These are phyloP conservation scores for Thymus quinquecostatus DNA, from an alignment of 257 asterid species.

Conservation along the genomic window DNA sequence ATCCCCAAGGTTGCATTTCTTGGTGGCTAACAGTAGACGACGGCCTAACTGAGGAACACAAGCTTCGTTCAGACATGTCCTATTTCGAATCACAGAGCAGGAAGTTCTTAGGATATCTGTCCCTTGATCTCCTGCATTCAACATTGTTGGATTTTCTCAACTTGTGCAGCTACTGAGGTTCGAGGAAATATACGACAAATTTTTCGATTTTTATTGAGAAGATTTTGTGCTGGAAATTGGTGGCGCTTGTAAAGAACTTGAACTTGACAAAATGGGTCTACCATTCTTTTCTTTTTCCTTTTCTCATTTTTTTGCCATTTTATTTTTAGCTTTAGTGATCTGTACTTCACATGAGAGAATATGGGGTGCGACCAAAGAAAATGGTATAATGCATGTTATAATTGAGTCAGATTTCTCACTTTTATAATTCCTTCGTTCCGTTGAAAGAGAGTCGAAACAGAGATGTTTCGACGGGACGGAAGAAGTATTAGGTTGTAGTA, in stretches of 20 bases:
- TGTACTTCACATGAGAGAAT: slow-evolving; percentile 22
- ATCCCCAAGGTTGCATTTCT: slow-evolving; percentile 81
- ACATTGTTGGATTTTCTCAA: slow-evolving; percentile 78
- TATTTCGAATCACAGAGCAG: slow-evolving; percentile 61
- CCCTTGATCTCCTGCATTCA: slow-evolving; percentile 69
- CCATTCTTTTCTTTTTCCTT: neutral
- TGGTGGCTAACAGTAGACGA: slow-evolving; percentile 88
- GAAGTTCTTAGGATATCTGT: slow-evolving; percentile 72
- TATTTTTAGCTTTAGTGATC: neutral
- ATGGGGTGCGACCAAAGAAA: neutral
- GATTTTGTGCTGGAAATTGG: neutral
- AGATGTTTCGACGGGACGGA: too few species aligned
- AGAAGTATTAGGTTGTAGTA: too few species aligned
- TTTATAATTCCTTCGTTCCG: too few species aligned
- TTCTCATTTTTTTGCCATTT: neutral
- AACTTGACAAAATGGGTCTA: neutral
- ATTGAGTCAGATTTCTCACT: neutral
- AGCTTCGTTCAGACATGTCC: slow-evolving; percentile 48
- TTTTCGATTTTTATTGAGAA: slow-evolving; percentile 12
- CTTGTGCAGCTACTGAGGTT: slow-evolving; percentile 60
- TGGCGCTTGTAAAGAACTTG: slow-evolving; percentile 4
- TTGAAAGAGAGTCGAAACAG: too few species aligned
- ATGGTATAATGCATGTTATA: neutral
- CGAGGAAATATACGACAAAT: neutral
- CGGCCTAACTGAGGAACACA: slow-evolving; percentile 59